These are phyloP conservation scores for Myriangium duriaei DNA, from an alignment of 2,329 filamentous ascomycete genomes.

Conservation along the genomic window DNA sequence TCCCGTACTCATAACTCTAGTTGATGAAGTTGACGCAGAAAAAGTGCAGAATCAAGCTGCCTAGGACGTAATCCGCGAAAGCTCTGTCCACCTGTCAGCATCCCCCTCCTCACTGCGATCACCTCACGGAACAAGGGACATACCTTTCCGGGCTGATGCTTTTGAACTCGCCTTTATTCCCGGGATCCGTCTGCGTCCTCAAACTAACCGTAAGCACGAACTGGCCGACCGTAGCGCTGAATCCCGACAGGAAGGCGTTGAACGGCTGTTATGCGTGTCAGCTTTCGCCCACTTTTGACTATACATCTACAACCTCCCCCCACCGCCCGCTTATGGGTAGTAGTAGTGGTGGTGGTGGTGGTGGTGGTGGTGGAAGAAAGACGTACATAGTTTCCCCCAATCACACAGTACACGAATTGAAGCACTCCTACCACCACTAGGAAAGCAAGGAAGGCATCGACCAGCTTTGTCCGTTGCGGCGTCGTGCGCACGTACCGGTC, in stretches of 20 bases:
- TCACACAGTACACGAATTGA: slow-evolving; percentile 85
- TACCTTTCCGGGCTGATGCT: slow-evolving; percentile 71
- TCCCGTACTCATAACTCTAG: slow-evolving; percentile 35
- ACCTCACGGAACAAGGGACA: slow-evolving; percentile 12
- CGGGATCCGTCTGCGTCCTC: slow-evolving; percentile 79
- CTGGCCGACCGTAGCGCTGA: slow-evolving; percentile 87
- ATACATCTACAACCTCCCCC: too few relatives aligned
- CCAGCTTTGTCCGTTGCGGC: slow-evolving; percentile 78
- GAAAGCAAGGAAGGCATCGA: slow-evolving; percentile 85
- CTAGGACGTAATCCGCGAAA: slow-evolving; percentile 92
- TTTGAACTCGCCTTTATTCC: slow-evolving; percentile 67
- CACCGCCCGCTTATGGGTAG: too few relatives aligned
- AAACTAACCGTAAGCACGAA: slow-evolving; percentile 88
- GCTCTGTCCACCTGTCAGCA: slow-evolving; percentile 45
- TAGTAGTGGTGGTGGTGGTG: too few relatives aligned
- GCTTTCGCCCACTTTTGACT: background rate
- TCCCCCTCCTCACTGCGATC: background rate
- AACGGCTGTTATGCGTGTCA: slow-evolving; percentile 58
- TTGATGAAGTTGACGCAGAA: slow-evolving; percentile 99
- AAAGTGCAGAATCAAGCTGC: slow-evolving; percentile 91
- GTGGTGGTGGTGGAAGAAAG: background rate
- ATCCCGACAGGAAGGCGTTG: slow-evolving; percentile 95
- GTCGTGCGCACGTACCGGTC: slow-evolving; percentile 69
- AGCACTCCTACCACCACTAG: slow-evolving; percentile 73
- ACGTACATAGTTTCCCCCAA: slow-evolving; percentile 90